Evolutionary conservation across 495 filamentous ascomycete genomes (phyloP).

Genomic region (Penicillium roqueforti): DNA sequence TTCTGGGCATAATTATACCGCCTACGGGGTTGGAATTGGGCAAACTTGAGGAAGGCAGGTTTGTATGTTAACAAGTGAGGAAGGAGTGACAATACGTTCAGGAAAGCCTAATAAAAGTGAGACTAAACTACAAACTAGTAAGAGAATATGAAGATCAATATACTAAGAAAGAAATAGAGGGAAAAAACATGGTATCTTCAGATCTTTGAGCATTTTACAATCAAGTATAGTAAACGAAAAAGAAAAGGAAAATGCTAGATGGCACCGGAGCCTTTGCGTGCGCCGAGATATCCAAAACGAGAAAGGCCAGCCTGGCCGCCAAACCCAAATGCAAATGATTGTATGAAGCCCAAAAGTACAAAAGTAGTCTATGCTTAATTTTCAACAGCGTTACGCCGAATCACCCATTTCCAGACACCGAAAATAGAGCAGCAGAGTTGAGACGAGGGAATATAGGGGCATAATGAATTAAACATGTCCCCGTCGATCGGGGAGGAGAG

Average conservation of each 20-base stretch:
- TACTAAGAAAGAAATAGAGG: background rate
- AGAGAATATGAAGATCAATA: background rate
- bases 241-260: background rate
- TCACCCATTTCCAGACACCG: constrained; percentile 1
- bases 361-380: background rate
- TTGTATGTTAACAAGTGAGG: too few species aligned
- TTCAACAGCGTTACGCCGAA: constrained; percentile 4
- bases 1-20: too few species aligned
- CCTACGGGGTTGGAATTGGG: too few species aligned
- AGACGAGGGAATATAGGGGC: background rate
- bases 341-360: constrained; percentile 3
- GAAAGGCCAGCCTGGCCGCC: background rate
- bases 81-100: too few species aligned
- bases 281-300: constrained; percentile 1
- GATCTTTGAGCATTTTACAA: background rate
- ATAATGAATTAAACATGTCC: constrained; percentile 3
- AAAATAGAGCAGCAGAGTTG: background rate
- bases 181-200: background rate
- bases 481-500: background rate
- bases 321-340: constrained; percentile 8
- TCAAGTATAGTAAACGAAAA: background rate
- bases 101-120: background rate
- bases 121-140: background rate
- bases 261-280: background rate
- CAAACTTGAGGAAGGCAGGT: too few species aligned